These are phyloP conservation scores for Phytophthora idaei DNA, from an alignment of 352 stramenopile species.

Conservation along the genomic window DNA sequence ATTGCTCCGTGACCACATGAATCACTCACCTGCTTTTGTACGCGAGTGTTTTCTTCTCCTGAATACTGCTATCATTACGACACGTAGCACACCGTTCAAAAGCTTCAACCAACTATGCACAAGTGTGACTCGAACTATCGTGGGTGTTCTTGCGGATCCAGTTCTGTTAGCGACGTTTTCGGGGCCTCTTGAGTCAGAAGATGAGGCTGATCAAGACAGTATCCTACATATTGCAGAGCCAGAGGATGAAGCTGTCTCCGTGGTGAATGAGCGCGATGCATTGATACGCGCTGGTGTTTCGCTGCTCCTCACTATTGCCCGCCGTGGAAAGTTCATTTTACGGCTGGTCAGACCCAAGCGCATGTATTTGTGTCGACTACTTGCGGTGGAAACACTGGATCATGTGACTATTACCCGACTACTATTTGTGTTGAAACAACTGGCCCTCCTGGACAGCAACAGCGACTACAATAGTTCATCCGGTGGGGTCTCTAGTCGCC, in stretches of 20 bases:
- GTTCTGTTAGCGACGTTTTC: slow-evolving; percentile 60
- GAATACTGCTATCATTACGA: slow-evolving; percentile 75
- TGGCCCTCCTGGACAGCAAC: slow-evolving; percentile 52
- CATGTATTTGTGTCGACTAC: slow-evolving; percentile 72
- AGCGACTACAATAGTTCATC: slow-evolving; percentile 4
- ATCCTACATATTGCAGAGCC: slow-evolving; percentile 36
- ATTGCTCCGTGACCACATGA: slow-evolving; percentile 59
- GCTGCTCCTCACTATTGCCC: slow-evolving; percentile 71
- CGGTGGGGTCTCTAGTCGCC: slow-evolving; percentile 2
- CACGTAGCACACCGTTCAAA: slow-evolving; percentile 62
- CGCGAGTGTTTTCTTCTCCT: slow-evolving; percentile 81
- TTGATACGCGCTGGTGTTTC: slow-evolving; percentile 74
- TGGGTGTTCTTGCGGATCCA: slow-evolving; percentile 68
- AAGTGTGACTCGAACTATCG: slow-evolving; percentile 49
- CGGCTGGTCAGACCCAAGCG: slow-evolving; percentile 68
- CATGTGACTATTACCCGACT: slow-evolving; percentile 73
- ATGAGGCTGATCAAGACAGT: slow-evolving; percentile 37
- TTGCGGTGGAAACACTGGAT: slow-evolving; percentile 76
- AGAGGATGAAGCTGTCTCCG: slow-evolving; percentile 63
- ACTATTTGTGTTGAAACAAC: slow-evolving; percentile 68
- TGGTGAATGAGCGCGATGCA: slow-evolving; percentile 69
- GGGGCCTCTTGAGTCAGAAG: slow-evolving; percentile 23
- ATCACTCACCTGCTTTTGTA: slow-evolving; percentile 64
- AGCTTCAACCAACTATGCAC: slow-evolving; percentile 64
- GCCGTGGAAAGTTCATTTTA: slow-evolving; percentile 74